These are phyloP conservation scores for Musa itinerans DNA, from an alignment of 176 grass and related monocot species.

Conservation along the genomic window DNA sequence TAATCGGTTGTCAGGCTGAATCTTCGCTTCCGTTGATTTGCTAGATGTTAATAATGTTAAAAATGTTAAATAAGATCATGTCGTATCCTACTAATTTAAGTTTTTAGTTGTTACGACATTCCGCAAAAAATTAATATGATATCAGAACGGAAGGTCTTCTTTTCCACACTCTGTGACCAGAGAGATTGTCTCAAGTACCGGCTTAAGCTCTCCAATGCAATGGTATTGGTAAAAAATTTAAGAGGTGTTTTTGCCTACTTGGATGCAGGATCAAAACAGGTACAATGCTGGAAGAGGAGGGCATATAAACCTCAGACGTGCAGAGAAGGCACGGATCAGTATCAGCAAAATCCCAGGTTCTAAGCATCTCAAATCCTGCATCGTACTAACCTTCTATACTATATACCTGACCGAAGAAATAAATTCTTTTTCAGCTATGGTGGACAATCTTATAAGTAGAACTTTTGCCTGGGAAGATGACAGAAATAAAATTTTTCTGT, in stretches of 20 bases:
- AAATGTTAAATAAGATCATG: too few relatives aligned
- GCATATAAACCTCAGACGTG: constrained; percentile 84
- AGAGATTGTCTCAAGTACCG: too few relatives aligned
- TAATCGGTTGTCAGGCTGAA: too few relatives aligned
- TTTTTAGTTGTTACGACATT: too few relatives aligned
- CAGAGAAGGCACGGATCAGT: constrained; percentile 72
- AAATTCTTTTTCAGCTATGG: constrained; percentile 46
- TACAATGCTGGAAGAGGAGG: constrained; percentile 89
- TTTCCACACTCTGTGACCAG: too few relatives aligned
- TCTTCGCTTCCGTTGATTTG: too few relatives aligned
- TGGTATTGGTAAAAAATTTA: too few relatives aligned
- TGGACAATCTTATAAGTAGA: constrained; percentile 67
- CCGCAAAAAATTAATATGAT: too few relatives aligned
- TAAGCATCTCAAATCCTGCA: neutral
- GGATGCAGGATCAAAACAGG: constrained; percentile 67
- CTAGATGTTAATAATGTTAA: too few relatives aligned
- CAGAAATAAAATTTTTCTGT: constrained; percentile 73
- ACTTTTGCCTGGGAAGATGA: constrained; percentile 92
- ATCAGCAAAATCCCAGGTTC: constrained; percentile 86
- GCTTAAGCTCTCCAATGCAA: too few relatives aligned
- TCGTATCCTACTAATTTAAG: too few relatives aligned
- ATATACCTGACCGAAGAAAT: neutral
- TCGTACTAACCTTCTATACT: neutral
- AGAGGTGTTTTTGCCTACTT: neutral
- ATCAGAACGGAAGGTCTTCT: too few relatives aligned